These are phyloP conservation scores for Flaveria sonorensis DNA, from an alignment of 129 eudicot genomes.

Conservation along the genomic window DNA sequence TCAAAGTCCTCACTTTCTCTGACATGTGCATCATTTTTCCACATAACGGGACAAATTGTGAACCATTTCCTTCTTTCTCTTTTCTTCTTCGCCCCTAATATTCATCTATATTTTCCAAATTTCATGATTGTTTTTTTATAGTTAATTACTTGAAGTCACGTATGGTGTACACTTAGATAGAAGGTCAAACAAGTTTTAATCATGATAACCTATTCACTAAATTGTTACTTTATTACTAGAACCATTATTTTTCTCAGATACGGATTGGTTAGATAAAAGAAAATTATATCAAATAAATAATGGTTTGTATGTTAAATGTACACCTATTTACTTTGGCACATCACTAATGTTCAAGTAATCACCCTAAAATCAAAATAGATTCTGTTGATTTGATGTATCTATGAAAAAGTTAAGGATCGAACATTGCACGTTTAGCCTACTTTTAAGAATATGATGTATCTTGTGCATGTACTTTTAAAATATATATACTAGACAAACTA, in stretches of 20 bases:
- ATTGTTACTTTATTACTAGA: background rate
- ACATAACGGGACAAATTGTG: conserved; percentile 11
- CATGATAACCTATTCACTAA: background rate
- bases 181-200: background rate
- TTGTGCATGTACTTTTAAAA: no score
- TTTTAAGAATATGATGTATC: no score
- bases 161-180: background rate
- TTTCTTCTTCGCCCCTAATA: background rate
- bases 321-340: no score
- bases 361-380: no score
- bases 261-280: no score
- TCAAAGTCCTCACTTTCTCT: conserved; percentile 14
- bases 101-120: background rate
- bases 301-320: no score
- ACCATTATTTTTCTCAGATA: background rate
- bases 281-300: no score
- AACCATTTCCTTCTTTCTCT: background rate
- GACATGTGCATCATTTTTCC: conserved; percentile 26
- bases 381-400: no score
- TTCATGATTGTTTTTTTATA: background rate
- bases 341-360: no score
- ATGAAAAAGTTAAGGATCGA: no score
- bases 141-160: background rate
- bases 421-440: no score
- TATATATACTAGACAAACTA: no score